Conservation (phyloP, 2,329 filamentous ascomycete species). For the Scortechinia acanthostroma region DNA sequence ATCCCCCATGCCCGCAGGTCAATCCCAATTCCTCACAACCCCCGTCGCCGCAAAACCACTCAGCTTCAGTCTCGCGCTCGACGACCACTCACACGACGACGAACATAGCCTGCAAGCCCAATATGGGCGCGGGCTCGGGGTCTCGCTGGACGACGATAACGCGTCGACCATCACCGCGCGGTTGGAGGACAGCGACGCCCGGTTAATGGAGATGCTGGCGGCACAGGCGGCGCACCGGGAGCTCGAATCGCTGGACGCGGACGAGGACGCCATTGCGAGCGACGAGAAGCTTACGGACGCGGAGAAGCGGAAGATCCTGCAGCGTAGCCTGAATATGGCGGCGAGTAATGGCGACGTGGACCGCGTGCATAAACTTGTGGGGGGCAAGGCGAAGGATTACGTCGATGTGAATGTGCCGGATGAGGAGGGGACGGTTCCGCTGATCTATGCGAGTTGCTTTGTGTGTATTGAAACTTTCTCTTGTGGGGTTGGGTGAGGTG, state of each 20-base stretch:
- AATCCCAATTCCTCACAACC: conserved; percentile 88
- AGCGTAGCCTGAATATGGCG: conserved; percentile 87
- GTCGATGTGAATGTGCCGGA: conserved; percentile 83
- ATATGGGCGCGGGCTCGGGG: neutral
- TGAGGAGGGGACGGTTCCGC: conserved; percentile 87
- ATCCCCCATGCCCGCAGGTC: conserved; percentile 47
- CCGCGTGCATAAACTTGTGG: conserved; percentile 69
- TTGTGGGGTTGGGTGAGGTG: neutral
- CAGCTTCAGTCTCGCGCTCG: conserved; percentile 72
- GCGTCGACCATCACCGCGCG: conserved; percentile 30
- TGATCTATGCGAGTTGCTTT: conserved; percentile 98
- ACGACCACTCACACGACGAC: conserved; percentile 72
- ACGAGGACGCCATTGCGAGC: conserved; percentile 72
- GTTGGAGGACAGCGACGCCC: conserved; percentile 70
- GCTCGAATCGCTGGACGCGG: conserved; percentile 63
- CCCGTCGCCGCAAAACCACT: conserved; percentile 79
- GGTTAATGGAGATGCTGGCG: conserved; percentile 91
- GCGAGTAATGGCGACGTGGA: conserved; percentile 91
- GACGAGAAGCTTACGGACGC: conserved; percentile 68
- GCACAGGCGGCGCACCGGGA: conserved; percentile 75
- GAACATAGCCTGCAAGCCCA: conserved; percentile 36
- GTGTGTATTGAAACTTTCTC: conserved; percentile 39
- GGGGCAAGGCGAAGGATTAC: conserved; percentile 66
- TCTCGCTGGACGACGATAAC: neutral
- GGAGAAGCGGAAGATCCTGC: conserved; percentile 75